phyloP scores from a whole-genome alignment of 202 grass and related monocot species.

The Zizania palustris region DNA sequence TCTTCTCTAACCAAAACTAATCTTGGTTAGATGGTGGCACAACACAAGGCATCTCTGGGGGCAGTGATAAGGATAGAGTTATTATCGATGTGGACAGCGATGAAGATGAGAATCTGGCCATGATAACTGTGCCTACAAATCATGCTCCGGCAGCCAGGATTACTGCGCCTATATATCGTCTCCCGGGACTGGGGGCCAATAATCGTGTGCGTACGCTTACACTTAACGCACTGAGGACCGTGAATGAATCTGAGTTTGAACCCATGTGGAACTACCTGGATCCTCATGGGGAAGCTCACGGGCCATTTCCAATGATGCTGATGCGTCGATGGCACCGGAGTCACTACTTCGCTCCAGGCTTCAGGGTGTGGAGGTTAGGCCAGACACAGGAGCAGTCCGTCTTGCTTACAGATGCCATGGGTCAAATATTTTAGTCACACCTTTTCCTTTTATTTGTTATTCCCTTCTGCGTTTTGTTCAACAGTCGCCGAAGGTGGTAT shows the following conservation, averaged over 20 bases:
- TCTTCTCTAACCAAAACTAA: slow-evolving; percentile 28
- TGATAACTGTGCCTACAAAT: neutral
- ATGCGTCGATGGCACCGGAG: slow-evolving; percentile 38
- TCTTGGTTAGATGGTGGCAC: slow-evolving; percentile 31
- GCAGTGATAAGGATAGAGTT: slow-evolving; percentile 24
- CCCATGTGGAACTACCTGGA: slow-evolving; percentile 64
- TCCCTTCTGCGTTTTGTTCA: neutral
- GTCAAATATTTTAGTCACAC: neutral
- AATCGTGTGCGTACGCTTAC: neutral
- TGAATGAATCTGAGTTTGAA: neutral
- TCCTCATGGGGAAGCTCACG: slow-evolving; percentile 44
- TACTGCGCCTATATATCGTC: neutral
- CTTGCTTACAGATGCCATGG: slow-evolving; percentile 51
- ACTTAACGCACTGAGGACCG: neutral
- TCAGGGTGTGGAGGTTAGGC: slow-evolving; percentile 61
- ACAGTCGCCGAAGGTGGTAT: neutral
- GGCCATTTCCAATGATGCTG: slow-evolving; percentile 53
- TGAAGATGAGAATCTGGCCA: slow-evolving; percentile 30
- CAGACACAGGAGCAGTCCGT: slow-evolving; percentile 45
- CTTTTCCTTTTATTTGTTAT: neutral
- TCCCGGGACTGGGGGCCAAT: neutral
- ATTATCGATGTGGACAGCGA: slow-evolving; percentile 42
- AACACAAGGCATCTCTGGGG: slow-evolving; percentile 19
- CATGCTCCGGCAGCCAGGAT: neutral
- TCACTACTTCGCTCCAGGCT: slow-evolving; percentile 56